Evolutionary conservation across 2,329 filamentous ascomycete genomes (phyloP), one percentile per base, ranked within the genome.

Genomic region (Metarhizium sp.): DNA sequence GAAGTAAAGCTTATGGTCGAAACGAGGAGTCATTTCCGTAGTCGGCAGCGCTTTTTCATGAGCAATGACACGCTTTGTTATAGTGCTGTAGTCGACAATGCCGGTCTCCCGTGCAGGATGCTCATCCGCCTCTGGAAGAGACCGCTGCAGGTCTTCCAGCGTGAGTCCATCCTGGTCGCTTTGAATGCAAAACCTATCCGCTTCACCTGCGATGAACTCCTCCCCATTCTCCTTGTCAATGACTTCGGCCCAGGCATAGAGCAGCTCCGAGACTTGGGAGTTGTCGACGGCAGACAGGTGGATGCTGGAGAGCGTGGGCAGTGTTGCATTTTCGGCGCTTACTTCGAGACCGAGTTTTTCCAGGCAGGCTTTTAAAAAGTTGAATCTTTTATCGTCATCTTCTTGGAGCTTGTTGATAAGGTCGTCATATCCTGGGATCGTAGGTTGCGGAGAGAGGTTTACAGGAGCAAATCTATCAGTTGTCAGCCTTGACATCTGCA

Each of bases 1-100:
- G 68, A 86, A 97, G 69, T 85, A 97, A 1, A 85, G 76, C 55
- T 85, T 75, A 65, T 96, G 91, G 63, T 95, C 88, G 72, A 97
- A 97, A 62, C 85, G 86, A 0, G 92, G 91, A 0, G 91, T 96
- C 52, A 86, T 78, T 64, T 88, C 87, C 3, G 78, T 76, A 6
- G 82, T 77, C 0, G 92, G 92, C 59, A 85, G 81, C 1, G 73
- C 72, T 3, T 78, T 74, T 43, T 90, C 84, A 62, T 96, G 89
- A 0, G 87, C 75, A 5, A 92, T 75, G 25, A 99, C 78, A 16
- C 76, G 80, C 70, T 96, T 96, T 51, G 85, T 72, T 32, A 92
- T 73, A 45, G 81, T 77, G 61, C 83, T 82, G 75, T 92, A 92
- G 67, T 95, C 88, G 60, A 88, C 69, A 59, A 89, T 84, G 61